Conservation (phyloP, 129 eudicot species). For the Deinandra increscens region DNA sequence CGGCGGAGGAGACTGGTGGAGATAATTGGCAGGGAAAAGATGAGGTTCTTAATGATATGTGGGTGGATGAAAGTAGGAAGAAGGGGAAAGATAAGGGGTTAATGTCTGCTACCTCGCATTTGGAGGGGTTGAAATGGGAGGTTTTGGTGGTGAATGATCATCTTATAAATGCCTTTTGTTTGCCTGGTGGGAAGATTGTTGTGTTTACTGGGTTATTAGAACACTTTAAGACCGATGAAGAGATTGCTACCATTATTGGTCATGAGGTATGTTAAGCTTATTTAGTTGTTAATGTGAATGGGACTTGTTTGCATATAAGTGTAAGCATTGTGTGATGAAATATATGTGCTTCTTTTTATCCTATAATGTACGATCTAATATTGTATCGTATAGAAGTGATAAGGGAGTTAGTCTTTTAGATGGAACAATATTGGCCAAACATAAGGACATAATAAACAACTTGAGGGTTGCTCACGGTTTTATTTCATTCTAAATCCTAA, state of each 20-base stretch:
- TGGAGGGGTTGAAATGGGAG: conserved; percentile 87
- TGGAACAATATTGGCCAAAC: background rate
- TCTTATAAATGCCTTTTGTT: conserved; percentile 74
- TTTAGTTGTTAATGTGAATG: background rate
- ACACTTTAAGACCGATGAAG: conserved; percentile 68
- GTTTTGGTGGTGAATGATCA: conserved; percentile 81
- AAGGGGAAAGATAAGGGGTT: conserved; percentile 53
- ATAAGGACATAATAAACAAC: background rate
- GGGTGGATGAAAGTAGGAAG: conserved; percentile 79
- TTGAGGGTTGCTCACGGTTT: background rate
- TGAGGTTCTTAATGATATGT: conserved; percentile 70
- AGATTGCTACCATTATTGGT: conserved; percentile 90
- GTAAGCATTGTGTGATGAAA: background rate
- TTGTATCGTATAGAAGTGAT: background rate
- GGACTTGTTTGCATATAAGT: background rate
- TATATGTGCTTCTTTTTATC: no score
- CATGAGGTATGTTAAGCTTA: conserved; percentile 63
- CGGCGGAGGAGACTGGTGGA: conserved; percentile 45
- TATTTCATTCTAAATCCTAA: background rate
- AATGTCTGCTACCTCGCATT: conserved; percentile 50
- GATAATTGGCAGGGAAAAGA: conserved; percentile 67
- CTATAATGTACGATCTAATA: background rate
- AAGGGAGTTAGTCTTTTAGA: background rate
- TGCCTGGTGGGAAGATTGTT: conserved; percentile 97
- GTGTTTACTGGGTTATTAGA: conserved; percentile 83